These are phyloP conservation scores for Microcos paniculata DNA, from an alignment of 345 rosid species.

Conservation along the genomic window DNA sequence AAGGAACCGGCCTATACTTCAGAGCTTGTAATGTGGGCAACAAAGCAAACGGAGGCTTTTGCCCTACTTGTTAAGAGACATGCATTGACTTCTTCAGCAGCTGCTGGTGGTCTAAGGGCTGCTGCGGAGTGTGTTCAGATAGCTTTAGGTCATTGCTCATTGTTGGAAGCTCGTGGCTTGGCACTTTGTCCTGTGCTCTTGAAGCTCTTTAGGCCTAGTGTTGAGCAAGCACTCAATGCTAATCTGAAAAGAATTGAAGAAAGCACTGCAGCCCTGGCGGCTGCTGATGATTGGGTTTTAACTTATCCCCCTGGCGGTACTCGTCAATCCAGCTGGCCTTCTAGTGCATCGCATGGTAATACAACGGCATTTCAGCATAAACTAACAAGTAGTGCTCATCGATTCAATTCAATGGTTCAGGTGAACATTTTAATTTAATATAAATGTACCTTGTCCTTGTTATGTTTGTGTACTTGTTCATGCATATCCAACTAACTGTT, in stretches of 20 bases:
- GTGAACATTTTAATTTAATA: slow-evolving; percentile 38
- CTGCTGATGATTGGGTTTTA: slow-evolving; percentile 99
- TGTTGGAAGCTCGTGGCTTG: slow-evolving; percentile 93
- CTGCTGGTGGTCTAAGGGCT: slow-evolving; percentile 98
- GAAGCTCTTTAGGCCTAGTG: slow-evolving; percentile 91
- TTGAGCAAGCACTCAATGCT: slow-evolving; percentile 95
- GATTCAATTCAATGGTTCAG: slow-evolving; percentile 99
- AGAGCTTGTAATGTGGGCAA: slow-evolving; percentile 99
- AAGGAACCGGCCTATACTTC: slow-evolving; percentile 86
- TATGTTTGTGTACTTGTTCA: not conserved
- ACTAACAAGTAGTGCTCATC: slow-evolving; percentile 95
- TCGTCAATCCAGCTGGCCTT: slow-evolving; percentile 71
- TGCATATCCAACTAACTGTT: not conserved
- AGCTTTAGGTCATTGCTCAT: slow-evolving; percentile 98
- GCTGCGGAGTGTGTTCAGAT: slow-evolving; percentile 99
- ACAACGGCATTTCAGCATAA: slow-evolving; percentile 71
- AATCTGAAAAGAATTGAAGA: slow-evolving; percentile 96
- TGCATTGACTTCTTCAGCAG: slow-evolving; percentile 95
- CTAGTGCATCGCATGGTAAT: slow-evolving; percentile 42
- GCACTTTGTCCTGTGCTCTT: slow-evolving; percentile 88
- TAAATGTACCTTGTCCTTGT: not conserved
- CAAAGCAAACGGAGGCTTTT: slow-evolving; percentile 87
- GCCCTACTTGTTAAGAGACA: slow-evolving; percentile 94
- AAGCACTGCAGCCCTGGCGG: slow-evolving; percentile 97
- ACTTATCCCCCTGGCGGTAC: slow-evolving; percentile 58